These are phyloP conservation scores for Moesziomyces parantarcticus DNA, from an alignment of 1,284 basidiomycete genomes.

Conservation along the genomic window DNA sequence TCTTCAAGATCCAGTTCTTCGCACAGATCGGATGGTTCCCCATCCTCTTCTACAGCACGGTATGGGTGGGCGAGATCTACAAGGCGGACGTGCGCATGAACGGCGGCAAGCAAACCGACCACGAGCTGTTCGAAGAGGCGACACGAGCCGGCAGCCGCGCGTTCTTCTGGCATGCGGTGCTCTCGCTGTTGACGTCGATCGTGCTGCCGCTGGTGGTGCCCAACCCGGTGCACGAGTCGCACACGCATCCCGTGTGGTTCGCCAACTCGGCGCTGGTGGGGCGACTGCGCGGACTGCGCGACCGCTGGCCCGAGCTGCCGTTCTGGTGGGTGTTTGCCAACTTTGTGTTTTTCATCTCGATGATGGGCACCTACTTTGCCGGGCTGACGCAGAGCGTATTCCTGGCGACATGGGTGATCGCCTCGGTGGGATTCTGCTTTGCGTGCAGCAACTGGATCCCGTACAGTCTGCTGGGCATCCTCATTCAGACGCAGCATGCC, in stretches of 20 bases:
- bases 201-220: conserved; percentile 78
- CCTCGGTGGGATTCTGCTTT: conserved; percentile 71
- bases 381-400: conserved; percentile 55
- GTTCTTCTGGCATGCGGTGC: conserved; percentile 79
- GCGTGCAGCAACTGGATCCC: conserved; percentile 71
- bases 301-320: conserved; percentile 38
- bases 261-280: conserved; percentile 10
- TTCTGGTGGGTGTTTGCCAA: conserved; percentile 58
- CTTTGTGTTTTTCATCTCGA: conserved; percentile 50
- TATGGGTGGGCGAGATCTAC: conserved; percentile 64
- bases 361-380: conserved; percentile 56
- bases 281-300: conserved; percentile 18
- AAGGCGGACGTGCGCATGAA: conserved; percentile 38
- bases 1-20: conserved; percentile 62
- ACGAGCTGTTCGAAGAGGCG: conserved; percentile 71
- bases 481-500: conserved; percentile 44
- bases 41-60: conserved; percentile 57
- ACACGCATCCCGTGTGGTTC: conserved; percentile 12
- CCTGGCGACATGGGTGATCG: conserved; percentile 70
- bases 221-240: conserved; percentile 31
- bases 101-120: conserved; percentile 35
- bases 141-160: conserved; percentile 85
- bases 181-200: conserved; percentile 78
- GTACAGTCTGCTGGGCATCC: conserved; percentile 68
- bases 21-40: conserved; percentile 65